Evolutionary conservation across 179 eudicot genomes (phyloP).

Genomic region (Spergularia azorica): DNA sequence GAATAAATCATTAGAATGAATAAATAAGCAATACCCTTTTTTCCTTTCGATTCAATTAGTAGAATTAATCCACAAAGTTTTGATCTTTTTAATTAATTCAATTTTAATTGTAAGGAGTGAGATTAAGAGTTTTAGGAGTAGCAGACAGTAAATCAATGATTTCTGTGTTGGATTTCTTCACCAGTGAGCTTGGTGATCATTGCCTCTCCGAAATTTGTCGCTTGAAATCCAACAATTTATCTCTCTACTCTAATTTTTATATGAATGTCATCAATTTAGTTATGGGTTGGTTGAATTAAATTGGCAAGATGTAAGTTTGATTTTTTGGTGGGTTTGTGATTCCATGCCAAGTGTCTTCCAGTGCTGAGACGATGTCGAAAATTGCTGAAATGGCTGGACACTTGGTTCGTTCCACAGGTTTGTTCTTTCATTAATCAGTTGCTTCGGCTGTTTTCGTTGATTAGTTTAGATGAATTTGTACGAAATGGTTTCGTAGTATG

Average conservation of each 20-base stretch:
- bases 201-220: conserved; percentile 54
- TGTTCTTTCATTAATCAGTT: conserved; percentile 15
- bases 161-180: conserved; percentile 52
- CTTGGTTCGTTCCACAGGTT: conserved; percentile 64
- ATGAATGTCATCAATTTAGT: no score
- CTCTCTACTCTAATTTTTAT: conserved; percentile 45
- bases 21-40: no score
- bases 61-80: no score
- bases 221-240: conserved; percentile 58
- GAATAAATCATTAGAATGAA: no score
- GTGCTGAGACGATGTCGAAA: conserved; percentile 49
- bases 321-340: conserved; percentile 17
- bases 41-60: no score
- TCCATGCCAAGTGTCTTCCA: conserved; percentile 45
- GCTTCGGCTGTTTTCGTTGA: not conserved
- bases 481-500: not conserved
- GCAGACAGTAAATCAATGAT: conserved; percentile 78
- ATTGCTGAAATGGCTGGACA: conserved; percentile 59
- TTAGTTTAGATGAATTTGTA: not conserved
- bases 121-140: conserved; percentile 74
- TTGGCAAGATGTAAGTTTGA: no score
- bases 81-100: no score
- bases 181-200: conserved; percentile 66
- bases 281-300: no score
- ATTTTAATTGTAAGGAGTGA: conserved; percentile 30